Conservation (phyloP, 371 early-diverging fungal species). For the Mucor racemosus region DNA sequence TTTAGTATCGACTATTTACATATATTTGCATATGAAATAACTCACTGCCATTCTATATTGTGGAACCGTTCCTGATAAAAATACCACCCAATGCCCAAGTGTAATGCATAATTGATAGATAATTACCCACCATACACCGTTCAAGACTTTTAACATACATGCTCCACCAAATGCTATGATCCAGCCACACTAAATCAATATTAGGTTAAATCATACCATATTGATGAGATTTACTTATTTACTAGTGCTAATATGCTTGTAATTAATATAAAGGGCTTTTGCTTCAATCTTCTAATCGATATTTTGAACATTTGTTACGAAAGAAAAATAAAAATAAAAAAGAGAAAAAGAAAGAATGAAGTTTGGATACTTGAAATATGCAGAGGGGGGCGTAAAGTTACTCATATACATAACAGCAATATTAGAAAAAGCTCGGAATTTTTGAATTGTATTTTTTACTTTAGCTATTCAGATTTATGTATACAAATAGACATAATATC, state of each 20-base stretch:
- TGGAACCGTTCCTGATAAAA: constrained; percentile 29
- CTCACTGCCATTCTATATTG: constrained; percentile 46
- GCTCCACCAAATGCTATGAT: constrained; percentile 42
- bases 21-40: neutral
- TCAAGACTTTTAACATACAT: constrained; percentile 37
- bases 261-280: constrained; percentile 33
- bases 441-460: neutral
- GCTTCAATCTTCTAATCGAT: constrained; percentile 22
- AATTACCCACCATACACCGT: constrained; percentile 56
- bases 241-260: constrained; percentile 39
- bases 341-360: neutral
- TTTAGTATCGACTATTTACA: neutral
- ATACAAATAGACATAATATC: neutral
- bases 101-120: constrained; percentile 40
- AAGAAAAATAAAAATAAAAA: neutral
- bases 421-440: constrained; percentile 17
- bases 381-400: neutral
- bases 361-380: neutral
- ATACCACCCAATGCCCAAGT: constrained; percentile 22
- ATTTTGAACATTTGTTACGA: constrained; percentile 8
- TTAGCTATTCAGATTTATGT: neutral
- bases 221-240: neutral
- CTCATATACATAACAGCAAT: neutral
- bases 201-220: neutral
- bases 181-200: constrained; percentile 36